Evolutionary conservation across 441 rosid genomes (phyloP), one percentile per base, ranked within the genome.

Genomic region (Arabidopsis lyrata): DNA sequence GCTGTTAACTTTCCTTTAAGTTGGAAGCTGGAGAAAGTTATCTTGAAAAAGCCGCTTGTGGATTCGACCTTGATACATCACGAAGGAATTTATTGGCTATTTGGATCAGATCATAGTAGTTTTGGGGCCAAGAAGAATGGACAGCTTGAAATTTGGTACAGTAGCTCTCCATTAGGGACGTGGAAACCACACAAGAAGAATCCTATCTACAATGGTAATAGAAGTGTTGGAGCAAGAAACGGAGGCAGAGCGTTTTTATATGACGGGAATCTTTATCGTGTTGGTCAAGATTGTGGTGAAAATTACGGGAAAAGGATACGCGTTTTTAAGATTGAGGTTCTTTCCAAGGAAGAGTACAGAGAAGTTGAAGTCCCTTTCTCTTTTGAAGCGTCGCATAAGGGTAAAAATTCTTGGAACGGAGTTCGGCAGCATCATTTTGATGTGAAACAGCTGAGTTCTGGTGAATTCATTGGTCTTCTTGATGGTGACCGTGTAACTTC

Each of bases 271-370:
- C 88, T 95, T 29, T 90, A 91, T 76, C 98, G 99, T 6, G 65
- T 86, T 56, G 99, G 99, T 82, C 97, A 95, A 82, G 98, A 95
- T 56, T 93, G 91, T 36, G 97, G 97, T 50, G 92, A 88, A 66
- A 88, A 85, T 5, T 95, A 95, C 66, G 99, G 98, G 31, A 84
- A 84, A 44, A 78, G 81, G 27, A 72, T 88, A 55, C 91, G 90
- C 3, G 44, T 84, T 7, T 93, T 91, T 77, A 86, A 83, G 81
- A 80, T 95, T 49, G 90, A 90, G 64, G 67, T 73, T 76, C 90
- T 95, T 61, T 84, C 92, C 6, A 77, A 82, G 74, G 81, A 82
- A 69, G 90, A 86, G 27, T 95, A 83, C 71, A 90, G 57, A 77
- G 99, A 95, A 85, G 83, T 84, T 39, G 90, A 93, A 85, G 92